phyloP scores from a whole-genome alignment of 768 basidiomycete genomes.

The Pulveroboletus ravenelii region DNA sequence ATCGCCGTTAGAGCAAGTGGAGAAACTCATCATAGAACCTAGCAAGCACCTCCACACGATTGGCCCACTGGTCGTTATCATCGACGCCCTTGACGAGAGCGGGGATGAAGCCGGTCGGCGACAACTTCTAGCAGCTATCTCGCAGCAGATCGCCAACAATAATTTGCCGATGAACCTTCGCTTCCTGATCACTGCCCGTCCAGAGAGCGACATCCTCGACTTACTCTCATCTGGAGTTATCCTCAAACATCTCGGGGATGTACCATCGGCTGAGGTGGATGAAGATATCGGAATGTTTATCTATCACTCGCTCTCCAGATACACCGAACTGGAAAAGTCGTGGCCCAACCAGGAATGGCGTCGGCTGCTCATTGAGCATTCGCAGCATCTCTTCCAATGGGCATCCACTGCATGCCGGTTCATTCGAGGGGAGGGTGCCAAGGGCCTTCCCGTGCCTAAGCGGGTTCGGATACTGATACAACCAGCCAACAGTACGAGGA shows the following conservation, averaged over 20 bases:
- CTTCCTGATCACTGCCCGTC: constrained; percentile 26
- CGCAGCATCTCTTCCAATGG: constrained; percentile 33
- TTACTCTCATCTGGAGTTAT: constrained; percentile 4
- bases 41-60: constrained; percentile 17
- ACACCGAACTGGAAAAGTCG: constrained; percentile 10
- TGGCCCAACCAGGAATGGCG: constrained; percentile 22
- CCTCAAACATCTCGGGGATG: constrained; percentile 14
- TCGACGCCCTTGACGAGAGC: constrained; percentile 34
- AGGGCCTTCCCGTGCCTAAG: neutral
- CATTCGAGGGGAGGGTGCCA: constrained; percentile 14
- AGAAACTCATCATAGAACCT: constrained; percentile 27
- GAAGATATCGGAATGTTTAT: constrained; percentile 15
- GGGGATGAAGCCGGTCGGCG: constrained; percentile 13
- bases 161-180: constrained; percentile 21
- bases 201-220: constrained; percentile 22
- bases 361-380: constrained; percentile 17
- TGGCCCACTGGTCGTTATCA: constrained; percentile 32
- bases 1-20: constrained; percentile 23
- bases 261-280: constrained; percentile 11
- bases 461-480: neutral
- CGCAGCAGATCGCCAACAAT: constrained; percentile 4
- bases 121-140: constrained; percentile 20
- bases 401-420: constrained; percentile 28
- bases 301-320: constrained; percentile 7
- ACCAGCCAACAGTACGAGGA: neutral